These are phyloP conservation scores for Emmonsiellopsis sp. DNA, from an alignment of 2,329 filamentous ascomycete genomes.

Conservation along the genomic window DNA sequence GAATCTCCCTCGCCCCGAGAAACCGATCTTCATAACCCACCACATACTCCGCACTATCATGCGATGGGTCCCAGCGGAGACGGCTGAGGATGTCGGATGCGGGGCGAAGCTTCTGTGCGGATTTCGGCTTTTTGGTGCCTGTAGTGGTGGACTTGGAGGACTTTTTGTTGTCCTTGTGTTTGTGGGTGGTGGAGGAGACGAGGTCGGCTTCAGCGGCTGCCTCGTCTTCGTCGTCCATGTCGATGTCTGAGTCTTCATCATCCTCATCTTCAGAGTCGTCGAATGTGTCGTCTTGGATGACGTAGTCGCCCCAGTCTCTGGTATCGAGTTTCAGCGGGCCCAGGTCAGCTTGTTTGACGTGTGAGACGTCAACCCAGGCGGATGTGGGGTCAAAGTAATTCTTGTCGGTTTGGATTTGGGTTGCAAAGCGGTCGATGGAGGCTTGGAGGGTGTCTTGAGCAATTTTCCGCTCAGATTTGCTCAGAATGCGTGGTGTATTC, in stretches of 20 bases:
- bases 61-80: slow-evolving; percentile 40
- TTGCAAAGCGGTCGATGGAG: slow-evolving; percentile 24
- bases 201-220: background rate
- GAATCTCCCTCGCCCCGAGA: slow-evolving; percentile 38
- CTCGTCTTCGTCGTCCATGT: slow-evolving; percentile 3
- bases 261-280: slow-evolving; percentile 7
- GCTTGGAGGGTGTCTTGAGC: slow-evolving; percentile 36
- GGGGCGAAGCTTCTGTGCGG: slow-evolving; percentile 9
- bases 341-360: slow-evolving; percentile 17
- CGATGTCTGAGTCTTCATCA: slow-evolving; percentile 4
- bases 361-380: slow-evolving; percentile 25
- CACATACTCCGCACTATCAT: slow-evolving; percentile 37
- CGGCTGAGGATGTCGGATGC: slow-evolving; percentile 39
- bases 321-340: slow-evolving; percentile 10
- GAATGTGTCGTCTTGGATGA: background rate
- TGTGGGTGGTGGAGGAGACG: background rate
- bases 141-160: background rate
- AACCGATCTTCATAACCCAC: slow-evolving; percentile 48
- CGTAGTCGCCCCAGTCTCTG: slow-evolving; percentile 9
- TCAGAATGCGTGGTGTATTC: background rate
- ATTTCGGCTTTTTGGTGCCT: background rate
- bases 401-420: slow-evolving; percentile 24
- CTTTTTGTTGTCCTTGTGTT: background rate
- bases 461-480: slow-evolving; percentile 31
- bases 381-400: slow-evolving; percentile 24